Evolutionary conservation across 768 basidiomycete genomes (phyloP), one percentile per base, ranked within the genome.

Genomic region (Xerocomus brunneocitrinus): DNA sequence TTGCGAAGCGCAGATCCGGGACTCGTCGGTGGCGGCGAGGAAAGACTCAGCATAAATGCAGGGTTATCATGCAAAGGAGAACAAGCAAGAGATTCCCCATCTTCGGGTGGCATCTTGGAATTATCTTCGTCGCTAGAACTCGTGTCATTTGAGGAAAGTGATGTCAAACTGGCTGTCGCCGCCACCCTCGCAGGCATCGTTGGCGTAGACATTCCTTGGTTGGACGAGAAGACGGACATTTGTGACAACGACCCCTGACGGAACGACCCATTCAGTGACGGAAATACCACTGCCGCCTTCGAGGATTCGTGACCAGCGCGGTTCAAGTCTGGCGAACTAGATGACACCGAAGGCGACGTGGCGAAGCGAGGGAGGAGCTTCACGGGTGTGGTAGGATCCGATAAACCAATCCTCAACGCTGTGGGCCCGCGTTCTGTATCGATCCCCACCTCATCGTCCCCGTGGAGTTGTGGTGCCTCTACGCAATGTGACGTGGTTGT

Each of bases 241-340:
- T 47, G 52, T 19, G 47, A 44, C 3, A 49, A 39, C 7, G 53
- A 51, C 6, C 46, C 52, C 39, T 62, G 64, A 3, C 58, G 38
- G 24, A 67, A 65, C 12, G 58, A 59, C 19, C 52, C 65, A 3
- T 67, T 67, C 30, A 65, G 39, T 2, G 64, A 65, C 22, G 64
- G 64, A 27, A 62, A 65, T 5, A 65, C 60, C 44, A 67, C 62
- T 19, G 39, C 47, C 2, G 34, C 31, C 39, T 47, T 54, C 0
- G 61, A 38, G n/a, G 53, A 59, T 49, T 53, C 58, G 13, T 16
- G 19, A 34, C 36, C 28, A 42, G 52, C 56, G 8, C 39, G 49
- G 53, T 19, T 8, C 2, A 52, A 32, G 22, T 30, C 53, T 2
- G 34, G 41, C 5, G 57, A 54, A 6, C 24, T 34, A 32, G 53